Conservation (phyloP, 805 yeast genomes). For the Candida lessepsii region DNA sequence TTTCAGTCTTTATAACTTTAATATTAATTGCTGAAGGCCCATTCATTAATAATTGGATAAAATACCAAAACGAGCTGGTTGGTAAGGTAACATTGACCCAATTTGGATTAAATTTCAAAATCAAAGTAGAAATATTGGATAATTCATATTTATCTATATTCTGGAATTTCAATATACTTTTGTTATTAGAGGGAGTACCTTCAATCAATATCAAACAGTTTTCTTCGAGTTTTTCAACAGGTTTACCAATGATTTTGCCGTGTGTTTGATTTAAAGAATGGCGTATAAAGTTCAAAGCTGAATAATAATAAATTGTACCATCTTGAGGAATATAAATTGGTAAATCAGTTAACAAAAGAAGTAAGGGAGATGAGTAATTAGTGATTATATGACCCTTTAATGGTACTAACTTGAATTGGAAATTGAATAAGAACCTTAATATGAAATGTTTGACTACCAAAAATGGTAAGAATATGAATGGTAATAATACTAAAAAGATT, state of each 20-base stretch:
- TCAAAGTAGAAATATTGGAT: slow-evolving; percentile 31
- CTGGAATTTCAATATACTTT: slow-evolving; percentile 63
- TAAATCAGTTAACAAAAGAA: slow-evolving; percentile 40
- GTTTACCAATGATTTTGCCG: slow-evolving; percentile 1
- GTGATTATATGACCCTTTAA: slow-evolving; percentile 32
- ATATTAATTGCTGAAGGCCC: slow-evolving; percentile 21
- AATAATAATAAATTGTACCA: slow-evolving; percentile 30
- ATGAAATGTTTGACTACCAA: slow-evolving; percentile 20
- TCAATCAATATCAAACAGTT: slow-evolving; percentile 58
- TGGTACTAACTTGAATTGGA: slow-evolving; percentile 36
- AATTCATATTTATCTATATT: slow-evolving; percentile 19
- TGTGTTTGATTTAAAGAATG: slow-evolving; percentile 19
- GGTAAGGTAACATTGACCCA: slow-evolving; percentile 40
- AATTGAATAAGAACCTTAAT: slow-evolving; percentile 30
- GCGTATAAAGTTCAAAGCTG: slow-evolving; percentile 27
- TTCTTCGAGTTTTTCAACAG: neutral
- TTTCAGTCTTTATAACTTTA: slow-evolving; percentile 26
- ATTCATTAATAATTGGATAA: slow-evolving; percentile 9
- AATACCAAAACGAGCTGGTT: slow-evolving; percentile 1
- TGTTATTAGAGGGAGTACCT: slow-evolving; percentile 85
- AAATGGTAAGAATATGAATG: slow-evolving; percentile 19
- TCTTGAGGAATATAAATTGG: slow-evolving; percentile 38
- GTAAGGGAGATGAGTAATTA: slow-evolving; percentile 42
- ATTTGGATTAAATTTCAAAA: slow-evolving; percentile 38
- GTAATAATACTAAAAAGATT: slow-evolving; percentile 19